Conservation (phyloP, 2,329 filamentous ascomycete genomes). For the Xylariaceae sp. region DNA sequence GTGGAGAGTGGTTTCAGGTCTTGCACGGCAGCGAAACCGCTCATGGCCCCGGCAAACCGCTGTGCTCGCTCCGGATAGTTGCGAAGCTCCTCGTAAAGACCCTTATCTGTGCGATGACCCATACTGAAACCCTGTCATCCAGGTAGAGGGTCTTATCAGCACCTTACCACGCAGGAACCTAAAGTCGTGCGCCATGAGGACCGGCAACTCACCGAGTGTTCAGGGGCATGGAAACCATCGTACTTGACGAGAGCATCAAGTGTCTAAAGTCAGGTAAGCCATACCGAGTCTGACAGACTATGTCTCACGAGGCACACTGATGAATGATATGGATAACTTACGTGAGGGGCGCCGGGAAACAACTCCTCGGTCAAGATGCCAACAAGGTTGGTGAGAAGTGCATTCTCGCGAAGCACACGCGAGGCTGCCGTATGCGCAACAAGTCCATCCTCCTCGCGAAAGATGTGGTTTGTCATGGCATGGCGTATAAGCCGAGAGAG, state of each 20-base stretch:
- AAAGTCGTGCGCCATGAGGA: neutral
- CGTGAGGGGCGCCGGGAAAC: neutral
- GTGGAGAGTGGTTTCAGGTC: neutral
- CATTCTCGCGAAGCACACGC: neutral
- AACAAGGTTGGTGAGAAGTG: neutral
- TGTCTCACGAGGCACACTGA: no score
- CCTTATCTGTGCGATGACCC: neutral
- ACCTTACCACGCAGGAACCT: neutral
- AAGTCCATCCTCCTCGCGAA: neutral
- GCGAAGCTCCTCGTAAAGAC: neutral
- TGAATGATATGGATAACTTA: neutral
- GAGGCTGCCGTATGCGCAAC: neutral
- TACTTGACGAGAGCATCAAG: neutral
- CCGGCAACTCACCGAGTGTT: neutral
- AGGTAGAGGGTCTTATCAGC: neutral
- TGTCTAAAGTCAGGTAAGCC: neutral
- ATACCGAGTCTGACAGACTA: neutral
- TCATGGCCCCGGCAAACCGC: neutral
- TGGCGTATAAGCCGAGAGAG: constrained; percentile 1
- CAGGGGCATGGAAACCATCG: neutral
- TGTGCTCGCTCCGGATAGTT: neutral
- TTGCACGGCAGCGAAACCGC: neutral
- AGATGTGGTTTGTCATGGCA: neutral
- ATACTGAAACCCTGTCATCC: neutral
- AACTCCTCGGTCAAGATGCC: neutral